phyloP scores from a whole-genome alignment of 805 yeast genomes.

The Saccharomyces kudriavzevii region DNA sequence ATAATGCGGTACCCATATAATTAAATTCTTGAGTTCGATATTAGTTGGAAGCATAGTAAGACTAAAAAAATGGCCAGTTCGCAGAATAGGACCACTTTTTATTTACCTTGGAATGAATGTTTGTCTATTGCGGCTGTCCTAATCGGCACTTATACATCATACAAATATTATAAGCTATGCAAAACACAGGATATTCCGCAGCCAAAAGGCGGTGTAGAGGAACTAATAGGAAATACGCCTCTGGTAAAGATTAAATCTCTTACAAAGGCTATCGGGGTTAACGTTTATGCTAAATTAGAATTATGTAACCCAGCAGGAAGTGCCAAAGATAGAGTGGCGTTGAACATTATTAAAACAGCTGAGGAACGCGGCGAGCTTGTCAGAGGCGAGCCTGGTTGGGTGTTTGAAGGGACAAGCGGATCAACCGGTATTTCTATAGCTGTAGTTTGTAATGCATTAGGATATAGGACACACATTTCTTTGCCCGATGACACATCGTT shows the following conservation, averaged over 20 bases:
- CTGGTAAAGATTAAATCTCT: conserved; percentile 65
- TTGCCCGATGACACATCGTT: conserved; percentile 87
- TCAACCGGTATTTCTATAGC: conserved; percentile 95
- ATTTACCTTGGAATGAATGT: neutral
- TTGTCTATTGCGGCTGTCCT: neutral
- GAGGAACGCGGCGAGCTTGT: conserved; percentile 50
- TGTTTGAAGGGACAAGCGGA: conserved; percentile 94
- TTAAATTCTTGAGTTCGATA: no score
- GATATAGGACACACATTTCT: conserved; percentile 87
- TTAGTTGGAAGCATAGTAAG: neutral
- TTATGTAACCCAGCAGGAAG: conserved; percentile 87
- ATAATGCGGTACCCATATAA: neutral
- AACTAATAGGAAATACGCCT: conserved; percentile 87
- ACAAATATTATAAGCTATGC: neutral
- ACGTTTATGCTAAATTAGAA: conserved; percentile 81
- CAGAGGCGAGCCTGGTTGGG: conserved; percentile 51
- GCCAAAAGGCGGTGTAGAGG: conserved; percentile 50
- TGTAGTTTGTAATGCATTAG: conserved; percentile 77
- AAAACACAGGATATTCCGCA: neutral
- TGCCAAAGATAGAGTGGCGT: conserved; percentile 90
- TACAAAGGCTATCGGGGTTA: conserved; percentile 66
- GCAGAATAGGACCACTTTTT: neutral
- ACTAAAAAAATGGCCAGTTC: neutral
- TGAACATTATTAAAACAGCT: conserved; percentile 67
- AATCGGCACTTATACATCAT: neutral